phyloP scores from a whole-genome alignment of 1,284 basidiomycete species.

The Apiotrichum porosum region DNA sequence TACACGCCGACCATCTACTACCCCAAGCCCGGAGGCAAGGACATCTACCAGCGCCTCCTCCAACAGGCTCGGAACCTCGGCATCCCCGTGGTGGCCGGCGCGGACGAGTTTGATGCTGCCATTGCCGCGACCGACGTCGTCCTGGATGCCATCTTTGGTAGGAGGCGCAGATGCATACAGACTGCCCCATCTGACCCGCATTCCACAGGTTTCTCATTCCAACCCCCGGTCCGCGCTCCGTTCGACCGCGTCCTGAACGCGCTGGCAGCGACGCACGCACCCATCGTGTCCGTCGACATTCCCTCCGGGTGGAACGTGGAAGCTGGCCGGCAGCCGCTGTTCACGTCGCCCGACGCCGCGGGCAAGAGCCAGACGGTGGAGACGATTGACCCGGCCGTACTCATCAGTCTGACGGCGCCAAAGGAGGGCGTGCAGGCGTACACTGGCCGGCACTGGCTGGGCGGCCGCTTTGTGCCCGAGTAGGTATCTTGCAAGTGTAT shows the following conservation, averaged over 20 bases:
- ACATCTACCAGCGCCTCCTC: constrained; percentile 80
- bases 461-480: constrained; percentile 86
- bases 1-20: constrained; percentile 81
- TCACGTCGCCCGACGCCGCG: constrained; percentile 52
- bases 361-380: constrained; percentile 56
- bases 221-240: constrained; percentile 77
- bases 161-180: constrained; percentile 1
- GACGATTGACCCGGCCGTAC: constrained; percentile 65
- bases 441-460: constrained; percentile 80
- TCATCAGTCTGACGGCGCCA: constrained; percentile 88
- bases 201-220: constrained; percentile 76
- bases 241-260: constrained; percentile 72
- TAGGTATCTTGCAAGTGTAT: constrained; percentile 47
- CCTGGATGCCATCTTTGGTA: constrained; percentile 87
- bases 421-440: constrained; percentile 79
- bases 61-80: constrained; percentile 82
- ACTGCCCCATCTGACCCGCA: too few relatives aligned
- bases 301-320: constrained; percentile 90
- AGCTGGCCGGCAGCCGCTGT: constrained; percentile 36
- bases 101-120: constrained; percentile 54
- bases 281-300: constrained; percentile 89
- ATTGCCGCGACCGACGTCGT: constrained; percentile 72
- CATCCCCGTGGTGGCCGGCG: constrained; percentile 62
- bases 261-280: constrained; percentile 61
- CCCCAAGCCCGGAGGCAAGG: constrained; percentile 77